Evolutionary conservation across 78 protist genomes (phyloP).

Genomic region (Isochrysis galbana): DNA sequence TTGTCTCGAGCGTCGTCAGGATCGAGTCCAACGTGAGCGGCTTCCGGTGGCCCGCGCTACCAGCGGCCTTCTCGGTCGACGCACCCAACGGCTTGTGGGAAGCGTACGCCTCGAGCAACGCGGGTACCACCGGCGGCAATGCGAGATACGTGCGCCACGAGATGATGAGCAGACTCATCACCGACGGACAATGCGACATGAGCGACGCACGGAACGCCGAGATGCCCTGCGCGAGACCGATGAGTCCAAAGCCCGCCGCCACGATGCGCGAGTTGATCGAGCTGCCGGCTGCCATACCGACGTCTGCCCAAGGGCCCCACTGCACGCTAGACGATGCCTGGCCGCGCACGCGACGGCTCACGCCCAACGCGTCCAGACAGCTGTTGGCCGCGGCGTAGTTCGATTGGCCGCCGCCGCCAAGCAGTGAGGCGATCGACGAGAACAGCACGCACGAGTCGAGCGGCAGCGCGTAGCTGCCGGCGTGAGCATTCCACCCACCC

Average conservation of each 20-base stretch:
- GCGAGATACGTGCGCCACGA: too few species aligned
- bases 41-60: too few species aligned
- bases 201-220: too few species aligned
- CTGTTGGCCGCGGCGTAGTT: conserved; percentile 72
- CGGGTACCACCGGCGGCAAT: too few species aligned
- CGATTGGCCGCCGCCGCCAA: conserved; percentile 67
- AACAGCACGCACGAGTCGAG: background rate
- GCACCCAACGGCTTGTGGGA: background rate
- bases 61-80: too few species aligned
- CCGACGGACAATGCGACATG: too few species aligned
- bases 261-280: too few species aligned
- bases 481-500: background rate
- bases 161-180: too few species aligned
- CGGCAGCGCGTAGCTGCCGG: too few species aligned
- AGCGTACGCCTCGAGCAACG: too few species aligned
- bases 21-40: background rate
- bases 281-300: conserved; percentile 37
- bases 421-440: conserved; percentile 45
- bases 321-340: conserved; percentile 45
- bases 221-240: background rate
- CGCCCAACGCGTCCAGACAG: conserved; percentile 70
- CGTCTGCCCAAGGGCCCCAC: conserved; percentile 51
- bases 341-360: conserved; percentile 24
- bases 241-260: background rate
- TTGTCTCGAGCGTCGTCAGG: background rate